phyloP scores from a whole-genome alignment of 495 filamentous ascomycete species.

The Ramalina peruviana region DNA sequence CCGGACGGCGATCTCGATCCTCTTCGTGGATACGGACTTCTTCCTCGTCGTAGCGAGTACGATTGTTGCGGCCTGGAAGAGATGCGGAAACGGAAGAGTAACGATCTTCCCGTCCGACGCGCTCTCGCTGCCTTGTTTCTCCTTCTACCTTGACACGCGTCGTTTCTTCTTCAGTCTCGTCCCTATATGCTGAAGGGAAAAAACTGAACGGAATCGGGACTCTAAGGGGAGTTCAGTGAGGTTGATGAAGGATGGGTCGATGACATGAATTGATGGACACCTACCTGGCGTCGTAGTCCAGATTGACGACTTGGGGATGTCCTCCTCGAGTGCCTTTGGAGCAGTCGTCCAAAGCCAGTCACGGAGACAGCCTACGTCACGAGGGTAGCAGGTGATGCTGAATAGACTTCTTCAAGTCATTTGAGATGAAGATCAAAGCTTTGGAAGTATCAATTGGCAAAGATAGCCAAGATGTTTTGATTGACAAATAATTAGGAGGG shows the following conservation, averaged over 20 bases:
- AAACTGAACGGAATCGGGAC: conserved; percentile 99
- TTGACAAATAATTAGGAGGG: too few species aligned
- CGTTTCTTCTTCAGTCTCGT: conserved; percentile 60
- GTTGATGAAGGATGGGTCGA: neutral
- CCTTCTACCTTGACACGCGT: conserved; percentile 75
- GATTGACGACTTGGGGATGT: conserved; percentile 79
- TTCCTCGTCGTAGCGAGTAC: conserved; percentile 54
- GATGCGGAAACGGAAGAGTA: conserved; percentile 52
- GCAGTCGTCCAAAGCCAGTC: conserved; percentile 79
- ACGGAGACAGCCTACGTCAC: conserved; percentile 48
- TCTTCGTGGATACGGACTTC: conserved; percentile 64
- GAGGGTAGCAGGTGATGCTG: too few species aligned
- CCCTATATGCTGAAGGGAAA: conserved; percentile 97
- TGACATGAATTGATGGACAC: neutral
- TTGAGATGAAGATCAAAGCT: neutral
- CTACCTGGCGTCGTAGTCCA: conserved; percentile 94
- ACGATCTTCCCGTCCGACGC: conserved; percentile 70
- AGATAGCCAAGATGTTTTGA: too few species aligned
- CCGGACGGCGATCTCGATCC: conserved; percentile 51
- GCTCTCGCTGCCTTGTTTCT: conserved; percentile 64
- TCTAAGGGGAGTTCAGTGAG: conserved; percentile 27
- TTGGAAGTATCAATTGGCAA: neutral
- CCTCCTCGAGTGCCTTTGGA: conserved; percentile 93
- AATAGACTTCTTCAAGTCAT: neutral
- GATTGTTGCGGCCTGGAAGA: conserved; percentile 44